Percentiles rank a stretch among this genome's conserved stretches.
Evolutionary conservation across 208 protist species (phyloP).

Genomic region (Endotrypanum monterogeii): DNA sequence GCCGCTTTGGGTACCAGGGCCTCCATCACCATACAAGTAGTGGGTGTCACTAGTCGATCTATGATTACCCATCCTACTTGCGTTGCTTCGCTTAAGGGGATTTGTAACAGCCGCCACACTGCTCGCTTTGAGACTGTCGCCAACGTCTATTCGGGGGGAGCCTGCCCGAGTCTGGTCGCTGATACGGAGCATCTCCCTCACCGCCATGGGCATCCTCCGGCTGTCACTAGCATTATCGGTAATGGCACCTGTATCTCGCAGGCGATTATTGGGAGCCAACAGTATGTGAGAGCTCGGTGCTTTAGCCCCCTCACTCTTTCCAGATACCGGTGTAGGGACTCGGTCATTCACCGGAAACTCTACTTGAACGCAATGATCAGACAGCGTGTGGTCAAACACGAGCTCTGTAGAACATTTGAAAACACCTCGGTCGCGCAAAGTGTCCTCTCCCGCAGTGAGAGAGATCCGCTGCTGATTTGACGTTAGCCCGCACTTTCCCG

Average conservation of each 20-base stretch:
- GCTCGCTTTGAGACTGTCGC: not conserved
- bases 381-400: too few species aligned
- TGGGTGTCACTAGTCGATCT: not conserved
- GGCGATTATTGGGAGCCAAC: not conserved
- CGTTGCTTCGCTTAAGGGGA: slow-evolving; percentile 9
- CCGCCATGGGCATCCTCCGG: slow-evolving; percentile 7
- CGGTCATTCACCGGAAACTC: not conserved
- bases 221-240: slow-evolving; percentile 12
- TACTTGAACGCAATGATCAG: not conserved
- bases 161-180: not conserved
- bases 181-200: slow-evolving; percentile 13
- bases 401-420: not conserved
- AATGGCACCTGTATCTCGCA: not conserved
- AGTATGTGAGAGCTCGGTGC: not conserved
- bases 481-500: not conserved
- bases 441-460: not conserved
- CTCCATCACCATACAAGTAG: slow-evolving; percentile 1
- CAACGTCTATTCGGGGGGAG: not conserved
- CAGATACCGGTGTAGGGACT: not conserved
- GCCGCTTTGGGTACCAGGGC: slow-evolving; percentile 10
- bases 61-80: not conserved
- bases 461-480: not conserved
- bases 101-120: not conserved
- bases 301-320: slow-evolving; percentile 9
- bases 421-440: not conserved